Conservation (phyloP, 495 filamentous ascomycete genomes). For the Opeltia flavorubescens region DNA sequence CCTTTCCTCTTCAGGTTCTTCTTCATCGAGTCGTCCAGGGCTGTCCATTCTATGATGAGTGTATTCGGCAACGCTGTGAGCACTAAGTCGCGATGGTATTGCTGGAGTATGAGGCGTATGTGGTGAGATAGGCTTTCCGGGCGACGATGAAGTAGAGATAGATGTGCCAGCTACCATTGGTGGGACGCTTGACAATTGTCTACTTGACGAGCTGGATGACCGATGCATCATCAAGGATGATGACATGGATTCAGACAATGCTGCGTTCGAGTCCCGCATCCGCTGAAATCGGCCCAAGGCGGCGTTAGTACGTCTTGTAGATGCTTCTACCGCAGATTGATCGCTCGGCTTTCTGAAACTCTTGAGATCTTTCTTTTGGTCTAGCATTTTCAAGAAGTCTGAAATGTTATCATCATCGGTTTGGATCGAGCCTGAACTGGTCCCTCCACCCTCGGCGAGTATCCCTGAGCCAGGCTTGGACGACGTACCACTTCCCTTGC, state of each 20-base stretch:
- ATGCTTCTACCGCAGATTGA: slow-evolving; percentile 39
- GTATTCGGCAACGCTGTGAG: slow-evolving; percentile 73
- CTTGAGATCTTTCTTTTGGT: slow-evolving; percentile 63
- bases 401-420: slow-evolving; percentile 85
- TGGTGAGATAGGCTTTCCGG: slow-evolving; percentile 81
- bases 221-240: slow-evolving; percentile 71
- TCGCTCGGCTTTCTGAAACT: slow-evolving; percentile 42
- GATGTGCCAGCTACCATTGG: slow-evolving; percentile 71
- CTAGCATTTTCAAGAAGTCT: slow-evolving; percentile 78
- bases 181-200: slow-evolving; percentile 69
- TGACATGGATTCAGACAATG: slow-evolving; percentile 75
- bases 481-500: slow-evolving; percentile 70
- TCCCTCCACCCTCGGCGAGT: slow-evolving; percentile 57
- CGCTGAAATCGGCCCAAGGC: slow-evolving; percentile 64
- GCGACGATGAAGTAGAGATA: slow-evolving; percentile 74
- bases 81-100: slow-evolving; percentile 81
- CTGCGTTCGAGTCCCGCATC: slow-evolving; percentile 77
- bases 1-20: slow-evolving; percentile 26
- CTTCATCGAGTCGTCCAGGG: slow-evolving; percentile 20
- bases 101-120: slow-evolving; percentile 92
- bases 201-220: slow-evolving; percentile 70
- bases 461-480: slow-evolving; percentile 82
- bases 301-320: slow-evolving; percentile 48
- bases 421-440: slow-evolving; percentile 65
- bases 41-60: slow-evolving; percentile 19